These are phyloP conservation scores for Solanum hybrid DNA, from an alignment of 305 asterid genomes.

Conservation along the genomic window DNA sequence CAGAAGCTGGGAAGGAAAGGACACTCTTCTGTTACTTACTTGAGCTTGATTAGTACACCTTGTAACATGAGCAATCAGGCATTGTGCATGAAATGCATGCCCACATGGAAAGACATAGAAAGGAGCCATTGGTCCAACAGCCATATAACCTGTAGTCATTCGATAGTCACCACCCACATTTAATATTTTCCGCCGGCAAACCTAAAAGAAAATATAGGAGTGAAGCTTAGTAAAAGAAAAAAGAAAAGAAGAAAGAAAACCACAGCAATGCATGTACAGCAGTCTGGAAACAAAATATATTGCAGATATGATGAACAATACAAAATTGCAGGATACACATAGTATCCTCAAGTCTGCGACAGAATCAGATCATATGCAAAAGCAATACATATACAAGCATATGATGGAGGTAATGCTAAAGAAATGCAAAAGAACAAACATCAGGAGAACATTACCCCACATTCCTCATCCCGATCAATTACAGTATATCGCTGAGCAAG, in stretches of 20 bases:
- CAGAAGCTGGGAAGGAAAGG: background rate
- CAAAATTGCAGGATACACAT: background rate
- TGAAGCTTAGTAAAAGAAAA: constrained; percentile 2
- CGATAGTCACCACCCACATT: constrained; percentile 54
- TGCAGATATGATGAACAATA: background rate
- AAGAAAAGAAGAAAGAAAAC: constrained; percentile 1
- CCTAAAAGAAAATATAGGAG: constrained; percentile 38
- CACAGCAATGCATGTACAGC: background rate
- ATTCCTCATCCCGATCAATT: constrained; percentile 78
- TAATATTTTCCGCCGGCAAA: constrained; percentile 68
- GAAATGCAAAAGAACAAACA: constrained; percentile 2
- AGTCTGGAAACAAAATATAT: background rate
- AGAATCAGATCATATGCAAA: background rate
- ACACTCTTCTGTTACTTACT: constrained; percentile 41
- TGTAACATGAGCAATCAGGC: constrained; percentile 91
- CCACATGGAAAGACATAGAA: constrained; percentile 97
- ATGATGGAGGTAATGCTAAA: background rate
- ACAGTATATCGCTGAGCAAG: constrained; percentile 88
- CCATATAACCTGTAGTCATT: constrained; percentile 55
- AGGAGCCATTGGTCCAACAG: constrained; percentile 90
- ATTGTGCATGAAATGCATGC: constrained; percentile 86
- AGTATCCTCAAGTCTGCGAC: background rate
- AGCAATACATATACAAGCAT: background rate
- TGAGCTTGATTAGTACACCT: constrained; percentile 72
- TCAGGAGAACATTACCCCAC: constrained; percentile 68